Conservation (phyloP, 495 filamentous ascomycete genomes). For the Xylaria venustula region DNA sequence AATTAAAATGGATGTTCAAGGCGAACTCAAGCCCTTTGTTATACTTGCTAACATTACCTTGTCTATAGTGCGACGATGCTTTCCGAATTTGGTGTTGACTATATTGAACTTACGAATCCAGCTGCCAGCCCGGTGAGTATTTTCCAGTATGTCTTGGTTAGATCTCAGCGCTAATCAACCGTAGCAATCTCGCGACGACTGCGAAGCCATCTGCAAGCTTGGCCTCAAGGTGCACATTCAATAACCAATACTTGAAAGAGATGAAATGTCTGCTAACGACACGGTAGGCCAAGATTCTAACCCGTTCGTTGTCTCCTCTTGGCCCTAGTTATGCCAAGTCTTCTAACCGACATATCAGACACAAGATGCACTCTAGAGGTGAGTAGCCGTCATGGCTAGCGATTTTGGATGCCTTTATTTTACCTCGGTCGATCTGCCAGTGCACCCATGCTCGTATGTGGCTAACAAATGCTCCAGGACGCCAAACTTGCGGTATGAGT, state of each 20-base stretch:
- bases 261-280: neutral
- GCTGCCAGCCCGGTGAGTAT: slow-evolving; percentile 57
- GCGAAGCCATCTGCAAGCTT: slow-evolving; percentile 88
- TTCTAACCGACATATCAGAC: neutral
- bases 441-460: neutral
- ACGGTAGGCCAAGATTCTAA: slow-evolving; percentile 31
- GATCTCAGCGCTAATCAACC: neutral
- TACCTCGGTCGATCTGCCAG: neutral
- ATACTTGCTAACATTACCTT: neutral
- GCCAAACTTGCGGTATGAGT: slow-evolving; percentile 2
- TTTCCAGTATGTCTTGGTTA: neutral
- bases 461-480: neutral
- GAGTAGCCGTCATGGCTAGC: neutral
- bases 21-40: neutral
- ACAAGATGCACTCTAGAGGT: neutral
- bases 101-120: slow-evolving; percentile 82
- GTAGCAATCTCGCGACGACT: slow-evolving; percentile 66
- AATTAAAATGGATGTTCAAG: neutral
- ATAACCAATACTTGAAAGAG: neutral
- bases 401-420: neutral
- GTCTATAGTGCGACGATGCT: neutral
- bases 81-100: slow-evolving; percentile 61
- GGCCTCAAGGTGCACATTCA: slow-evolving; percentile 54
- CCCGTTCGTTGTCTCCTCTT: slow-evolving; percentile 6
- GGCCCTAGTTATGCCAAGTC: neutral